Base-by-base conservation (phyloP, 1,284 basidiomycete genomes). In the Fistulina hepatica region DNA sequence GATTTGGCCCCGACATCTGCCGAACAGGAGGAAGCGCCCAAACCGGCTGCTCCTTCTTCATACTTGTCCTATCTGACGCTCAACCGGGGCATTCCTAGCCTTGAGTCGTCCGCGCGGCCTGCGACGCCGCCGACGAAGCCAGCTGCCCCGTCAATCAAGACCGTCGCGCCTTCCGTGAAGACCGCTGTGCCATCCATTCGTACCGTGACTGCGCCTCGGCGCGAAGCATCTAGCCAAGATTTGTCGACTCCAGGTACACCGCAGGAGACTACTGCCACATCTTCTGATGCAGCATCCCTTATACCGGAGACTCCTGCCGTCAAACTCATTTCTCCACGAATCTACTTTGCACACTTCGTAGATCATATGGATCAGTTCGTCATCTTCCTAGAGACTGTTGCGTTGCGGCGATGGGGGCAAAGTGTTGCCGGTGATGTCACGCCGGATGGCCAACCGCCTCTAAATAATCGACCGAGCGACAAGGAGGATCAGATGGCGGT, bases 321-420 rank as follows among this genome's bases (percentile, higher is more conserved):
- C 39, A 72, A 74, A 43, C 67, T 77, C 0, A 85, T 90, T 0
- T 90, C 90, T 0, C 91, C 93, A 0, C 69, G 81, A 1, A 67
- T 83, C 21, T 97, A 91, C 58, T 97, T 97, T 52, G 81, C 93
- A 0, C 90, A 95, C 56, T 98, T 97, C 48, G 81, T 97, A 27
- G 88, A 93, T 49, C 89, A 94, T 51, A 78, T 81, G 43, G 67
- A 68, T 2, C 75, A 86, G 38, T 94, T 98, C 49, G 70, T 88
- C 25, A 67, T 73, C 2, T 98, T 97, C 58, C 70, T 98, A 6
- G 93, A 98, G 62, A 79, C 79, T 1, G 82, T 97, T 10, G 88
- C 90, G 1, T 54, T 65, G 31, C 70, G 74, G 15, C 67, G 91
- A 10, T 97, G 90, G 89, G 76, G 76, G 8, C 88, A 93, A 53